phyloP scores from a whole-genome alignment of 2,329 filamentous ascomycete species.

The Cladorrhinum sp. region DNA sequence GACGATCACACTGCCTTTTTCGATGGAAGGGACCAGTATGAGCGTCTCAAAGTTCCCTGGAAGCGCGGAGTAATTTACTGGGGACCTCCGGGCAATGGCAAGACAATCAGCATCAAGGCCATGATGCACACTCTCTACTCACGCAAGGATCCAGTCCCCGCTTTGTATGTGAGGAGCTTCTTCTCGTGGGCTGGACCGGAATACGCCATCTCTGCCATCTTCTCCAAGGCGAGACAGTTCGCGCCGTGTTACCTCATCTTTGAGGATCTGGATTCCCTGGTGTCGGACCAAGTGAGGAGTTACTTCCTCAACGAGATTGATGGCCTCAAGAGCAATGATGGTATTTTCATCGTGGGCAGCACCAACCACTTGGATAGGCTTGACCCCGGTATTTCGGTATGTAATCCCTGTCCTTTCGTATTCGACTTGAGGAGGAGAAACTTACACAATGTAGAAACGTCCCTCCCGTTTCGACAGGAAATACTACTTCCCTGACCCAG shows the following conservation, averaged over 20 bases:
- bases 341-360: slow-evolving; percentile 66
- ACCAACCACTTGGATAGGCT: slow-evolving; percentile 65
- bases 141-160: slow-evolving; percentile 52
- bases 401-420: slow-evolving; percentile 14
- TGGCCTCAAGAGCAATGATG: slow-evolving; percentile 65
- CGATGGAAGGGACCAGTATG: slow-evolving; percentile 55
- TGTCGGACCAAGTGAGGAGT: slow-evolving; percentile 56
- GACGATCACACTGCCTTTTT: slow-evolving; percentile 65
- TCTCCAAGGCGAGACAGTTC: slow-evolving; percentile 56
- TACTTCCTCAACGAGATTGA: slow-evolving; percentile 75
- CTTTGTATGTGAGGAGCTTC: slow-evolving; percentile 59
- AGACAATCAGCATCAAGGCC: slow-evolving; percentile 69
- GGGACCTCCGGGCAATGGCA: slow-evolving; percentile 62
- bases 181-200: slow-evolving; percentile 53
- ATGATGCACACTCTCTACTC: slow-evolving; percentile 62
- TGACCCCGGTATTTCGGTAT: slow-evolving; percentile 60
- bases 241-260: slow-evolving; percentile 69
- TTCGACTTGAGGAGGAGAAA: background rate
- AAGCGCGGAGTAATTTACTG: slow-evolving; percentile 69
- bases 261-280: slow-evolving; percentile 67
- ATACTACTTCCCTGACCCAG: slow-evolving; percentile 60
- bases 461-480: slow-evolving; percentile 66
- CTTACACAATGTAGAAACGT: slow-evolving; percentile 46
- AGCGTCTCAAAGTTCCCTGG: slow-evolving; percentile 63
- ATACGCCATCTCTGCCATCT: slow-evolving; percentile 50